Base-by-base conservation (phyloP, 768 basidiomycete genomes). In the Astraeus odoratus region DNA sequence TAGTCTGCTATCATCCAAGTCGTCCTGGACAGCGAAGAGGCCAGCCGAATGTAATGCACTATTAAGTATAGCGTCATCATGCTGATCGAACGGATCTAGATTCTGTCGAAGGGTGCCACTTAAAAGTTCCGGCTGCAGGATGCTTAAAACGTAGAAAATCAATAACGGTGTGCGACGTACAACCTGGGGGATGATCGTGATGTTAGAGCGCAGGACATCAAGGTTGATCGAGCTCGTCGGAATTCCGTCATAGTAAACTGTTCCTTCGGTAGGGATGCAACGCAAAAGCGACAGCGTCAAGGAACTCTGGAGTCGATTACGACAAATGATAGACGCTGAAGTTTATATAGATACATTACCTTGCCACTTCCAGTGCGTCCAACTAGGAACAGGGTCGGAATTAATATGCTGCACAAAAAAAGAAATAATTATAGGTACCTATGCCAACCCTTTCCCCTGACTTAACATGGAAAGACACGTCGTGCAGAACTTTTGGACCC, bases 341-440 rank as follows among this genome's bases (percentile, higher is more conserved):
- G 44, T 49, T 13, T 4, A 18, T 33, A 42, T 58, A 36, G 13
- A 25, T 13, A 24, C 18, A 13, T 18, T 41, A 67, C 67, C 63
- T 74, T 74, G 35, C 79, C 79, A 53, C 73, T 75, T 13, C 80
- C 80, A 2, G 80, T 82, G 16, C 78, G 61, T 3, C 80, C 80
- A 26, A 81, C 77, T 74, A n/a, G 34, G 5, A 5, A 13, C 25
- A 8, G 3, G n/a, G 6, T 57, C 9, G 48, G 13, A 51, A 42
- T 27, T 22, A 16, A 1, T 3, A 31, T 30, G 29, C 31, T 13
- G 18, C n/a, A n/a, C 6, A 29, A 24, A 24, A 20, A 6, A 27
- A 23, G 16, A 30, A 18, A 16, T n/a, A 5, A 3, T 24, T 12
- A n/a, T 15, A 55, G 71, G 43, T 31, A 71, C 73, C 74, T 43